Evolutionary conservation across 345 rosid genomes (phyloP).

Genomic region (Luvunga scandens): DNA sequence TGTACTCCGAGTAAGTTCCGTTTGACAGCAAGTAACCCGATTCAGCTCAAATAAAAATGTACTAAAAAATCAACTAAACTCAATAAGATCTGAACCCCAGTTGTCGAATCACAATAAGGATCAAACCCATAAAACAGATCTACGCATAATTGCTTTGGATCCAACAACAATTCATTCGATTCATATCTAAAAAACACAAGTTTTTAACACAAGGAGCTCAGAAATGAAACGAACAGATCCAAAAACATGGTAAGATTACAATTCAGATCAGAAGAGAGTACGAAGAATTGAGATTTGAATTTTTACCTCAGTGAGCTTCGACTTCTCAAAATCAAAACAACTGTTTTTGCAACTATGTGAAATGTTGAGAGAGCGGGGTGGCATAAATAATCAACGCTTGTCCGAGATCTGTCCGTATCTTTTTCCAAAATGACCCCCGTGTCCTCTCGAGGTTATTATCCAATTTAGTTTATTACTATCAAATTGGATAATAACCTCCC

Average conservation of each 20-base stretch:
- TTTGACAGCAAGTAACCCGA: neutral
- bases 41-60: neutral
- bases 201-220: neutral
- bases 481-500: too few species aligned
- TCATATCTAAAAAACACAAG: neutral
- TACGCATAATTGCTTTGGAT: neutral
- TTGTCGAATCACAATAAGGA: neutral
- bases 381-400: constrained; percentile 15
- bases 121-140: neutral
- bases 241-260: neutral
- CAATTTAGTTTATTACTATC: too few species aligned
- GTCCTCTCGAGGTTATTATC: neutral
- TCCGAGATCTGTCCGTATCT: constrained; percentile 9
- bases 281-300: neutral
- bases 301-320: neutral
- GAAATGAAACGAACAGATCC: neutral
- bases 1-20: neutral
- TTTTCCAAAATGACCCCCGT: neutral
- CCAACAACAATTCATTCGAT: neutral
- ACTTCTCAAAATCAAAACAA: neutral
- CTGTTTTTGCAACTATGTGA: neutral
- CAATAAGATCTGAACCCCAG: neutral
- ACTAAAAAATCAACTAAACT: neutral
- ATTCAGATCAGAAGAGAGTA: neutral
- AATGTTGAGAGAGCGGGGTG: constrained; percentile 9